Base-by-base conservation (phyloP, 805 yeast genomes). In the Candida argentea region DNA sequence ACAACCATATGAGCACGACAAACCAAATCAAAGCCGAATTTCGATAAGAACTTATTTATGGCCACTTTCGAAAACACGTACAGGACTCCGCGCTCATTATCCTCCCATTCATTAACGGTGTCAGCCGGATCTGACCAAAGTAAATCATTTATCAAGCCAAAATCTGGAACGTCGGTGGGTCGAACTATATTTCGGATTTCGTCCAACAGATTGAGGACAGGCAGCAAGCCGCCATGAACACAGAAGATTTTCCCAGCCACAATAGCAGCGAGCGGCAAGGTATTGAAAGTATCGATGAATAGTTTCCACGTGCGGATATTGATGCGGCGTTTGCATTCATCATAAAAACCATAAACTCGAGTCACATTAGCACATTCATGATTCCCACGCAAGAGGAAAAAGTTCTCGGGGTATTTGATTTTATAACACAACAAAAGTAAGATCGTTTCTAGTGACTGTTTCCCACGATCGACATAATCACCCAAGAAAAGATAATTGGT, bases 331-430 rank as follows among this genome's bases (percentile, higher is more conserved):
- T 91, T 91, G 63, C 98, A 91, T 58, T 91, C 98, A 57, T 91
- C 98, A 51, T 86, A 91, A 48, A 91, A 91, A 2, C 98, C 98
- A 55, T 91, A 91, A 18, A 91, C 95, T 39, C 95, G 73, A 2
- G 97, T 89, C 32, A 91, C 94, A 47, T 84, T 85, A 13, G 98
- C 96, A 55, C 95, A 84, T 60, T 91, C 98, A 57, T 91, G 98
- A 55, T 91, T 91, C 13, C 98, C 98, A 42, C 98, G 65, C 24
- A 91, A 64, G 34, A 91, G 57, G 53, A 89, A 91, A 54, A 91
- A 87, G 57, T 89, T 89, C 47, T 91, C 96, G 0, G 98, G 97
- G 46, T 86, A 89, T 53, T 89, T 89, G 55, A 91, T 87, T 53
- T 91, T 91, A 61, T 85, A 91, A 55, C 96, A 87, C 29, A 91